phyloP scores from a whole-genome alignment of 192 early-diverging fungal species.

The Mortierella hygrophila region DNA sequence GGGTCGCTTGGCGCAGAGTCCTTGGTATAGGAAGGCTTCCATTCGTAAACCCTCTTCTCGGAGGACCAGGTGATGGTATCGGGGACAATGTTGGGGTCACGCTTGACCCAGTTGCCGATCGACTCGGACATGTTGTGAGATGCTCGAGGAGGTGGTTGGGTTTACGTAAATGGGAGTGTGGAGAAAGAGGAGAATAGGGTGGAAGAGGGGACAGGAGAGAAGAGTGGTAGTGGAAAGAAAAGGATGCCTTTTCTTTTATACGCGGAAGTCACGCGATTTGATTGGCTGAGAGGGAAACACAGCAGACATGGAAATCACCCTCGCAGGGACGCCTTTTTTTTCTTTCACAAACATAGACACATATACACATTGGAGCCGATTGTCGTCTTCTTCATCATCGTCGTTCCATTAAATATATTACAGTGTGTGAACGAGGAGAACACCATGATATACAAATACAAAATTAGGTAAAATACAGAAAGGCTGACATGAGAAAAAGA shows the following conservation, averaged over 20 bases:
- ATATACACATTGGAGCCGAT: background rate
- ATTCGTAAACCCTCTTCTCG: slow-evolving; percentile 62
- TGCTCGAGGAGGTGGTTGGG: background rate
- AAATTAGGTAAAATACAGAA: background rate
- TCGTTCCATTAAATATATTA: slow-evolving; percentile 12
- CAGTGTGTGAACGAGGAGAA: slow-evolving; percentile 40
- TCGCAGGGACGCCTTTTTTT: background rate
- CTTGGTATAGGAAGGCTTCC: slow-evolving; percentile 64
- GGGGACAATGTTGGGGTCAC: slow-evolving; percentile 35
- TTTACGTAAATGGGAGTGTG: background rate
- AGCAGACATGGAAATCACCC: background rate
- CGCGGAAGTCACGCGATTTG: background rate
- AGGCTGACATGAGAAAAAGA: slow-evolving; percentile 37
- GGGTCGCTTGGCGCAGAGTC: slow-evolving; percentile 72
- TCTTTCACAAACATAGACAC: background rate
- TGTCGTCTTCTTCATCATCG: background rate
- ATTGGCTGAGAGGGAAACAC: background rate
- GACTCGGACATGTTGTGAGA: slow-evolving; percentile 6
- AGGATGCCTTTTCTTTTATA: background rate
- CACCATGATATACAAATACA: slow-evolving; percentile 8
- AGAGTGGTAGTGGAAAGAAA: background rate
- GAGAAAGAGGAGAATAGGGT: background rate
- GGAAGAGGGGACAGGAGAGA: background rate
- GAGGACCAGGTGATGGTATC: slow-evolving; percentile 59
- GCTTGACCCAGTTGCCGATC: slow-evolving; percentile 35